phyloP scores from a whole-genome alignment of 257 asterid genomes.

The Jasminum sambac region DNA sequence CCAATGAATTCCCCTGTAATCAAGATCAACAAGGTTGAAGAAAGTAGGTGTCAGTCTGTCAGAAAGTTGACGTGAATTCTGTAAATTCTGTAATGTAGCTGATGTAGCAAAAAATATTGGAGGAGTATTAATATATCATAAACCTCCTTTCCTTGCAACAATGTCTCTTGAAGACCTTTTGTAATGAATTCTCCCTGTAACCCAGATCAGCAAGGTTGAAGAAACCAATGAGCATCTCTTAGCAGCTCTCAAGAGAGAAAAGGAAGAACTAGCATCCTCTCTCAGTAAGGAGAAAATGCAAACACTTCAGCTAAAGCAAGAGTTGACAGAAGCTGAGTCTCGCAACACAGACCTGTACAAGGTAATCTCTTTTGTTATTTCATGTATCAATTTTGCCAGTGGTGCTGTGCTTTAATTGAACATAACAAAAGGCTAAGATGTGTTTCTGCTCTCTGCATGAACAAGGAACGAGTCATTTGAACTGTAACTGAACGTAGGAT shows the following conservation, averaged over 20 bases:
- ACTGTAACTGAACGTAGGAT: neutral
- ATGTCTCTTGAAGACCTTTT: constrained; percentile 15
- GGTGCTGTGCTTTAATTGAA: neutral
- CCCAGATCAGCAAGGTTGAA: constrained; percentile 62
- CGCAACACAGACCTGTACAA: constrained; percentile 73
- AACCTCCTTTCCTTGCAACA: constrained; percentile 15
- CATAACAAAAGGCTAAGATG: neutral
- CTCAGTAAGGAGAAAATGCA: constrained; percentile 72
- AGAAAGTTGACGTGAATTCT: neutral
- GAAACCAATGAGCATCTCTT: constrained; percentile 55
- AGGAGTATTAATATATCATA: neutral
- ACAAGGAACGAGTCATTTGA: constrained; percentile 10
- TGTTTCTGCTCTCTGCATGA: neutral
- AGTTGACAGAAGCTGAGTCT: constrained; percentile 67
- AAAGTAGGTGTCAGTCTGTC: too few relatives aligned
- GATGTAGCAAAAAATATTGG: neutral
- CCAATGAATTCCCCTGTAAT: too few relatives aligned
- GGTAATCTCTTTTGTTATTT: constrained; percentile 48
- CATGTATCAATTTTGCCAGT: constrained; percentile 8
- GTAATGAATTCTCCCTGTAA: constrained; percentile 18
- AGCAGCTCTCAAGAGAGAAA: constrained; percentile 61
- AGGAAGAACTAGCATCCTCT: constrained; percentile 70
- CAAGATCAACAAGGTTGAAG: too few relatives aligned
- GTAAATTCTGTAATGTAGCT: neutral
- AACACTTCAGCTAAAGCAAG: constrained; percentile 66